Base-by-base conservation (phyloP, 2,329 filamentous ascomycete species). In the Cytospora schulzeri region DNA sequence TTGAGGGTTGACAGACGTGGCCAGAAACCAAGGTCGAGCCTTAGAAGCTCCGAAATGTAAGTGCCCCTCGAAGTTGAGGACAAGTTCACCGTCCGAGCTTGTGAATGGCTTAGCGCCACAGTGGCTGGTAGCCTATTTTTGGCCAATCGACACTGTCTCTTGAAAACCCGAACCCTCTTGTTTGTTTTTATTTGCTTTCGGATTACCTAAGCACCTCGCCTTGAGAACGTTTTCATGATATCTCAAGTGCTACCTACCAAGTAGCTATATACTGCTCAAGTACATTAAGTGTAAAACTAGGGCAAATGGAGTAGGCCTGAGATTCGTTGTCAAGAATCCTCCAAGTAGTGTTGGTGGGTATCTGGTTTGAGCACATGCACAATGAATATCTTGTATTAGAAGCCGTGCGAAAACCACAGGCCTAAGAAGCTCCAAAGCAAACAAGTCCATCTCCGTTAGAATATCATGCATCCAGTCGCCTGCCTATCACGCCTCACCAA, bases 21-120 rank as follows among this genome's bases (percentile, higher is more conserved):
- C 65, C 57, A 61, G 62, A 64, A 63, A 62, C 56, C 62, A 56
- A 64, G 62, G 57, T 53, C 58, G 26, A 64, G 55, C 50, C 24
- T 62, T 48, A n/a, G 33, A 54, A 65, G 58, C 54, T 66, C 55
- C 28, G 28, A 65, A 51, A 31, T n/a, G 57, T 66, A 51, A 31
- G 62, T 66, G 55, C 57, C 62, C 65, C 62, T 60, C 62, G 61
- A 59, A 45, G 48, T 58, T 60, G 65, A 66, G 65, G 65, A 65
- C 67, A 68, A 67, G 60, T 67, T 68, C 65, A 62, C 61, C n/a
- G 60, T 67, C 58, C 62, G 56, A 64, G 60, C 64, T 59, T 51
- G 38, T 41, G 24, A 24, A 53, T 26, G 54, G 57, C 61, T 24
- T 64, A 64, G 65, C 64, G 65, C 65, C 65, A 66, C 62, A 56